A percentile compares a stretch with the other conserved stretches of the same genome.
phyloP scores from a whole-genome alignment of 2,329 filamentous ascomycete species.

The Hymenotorrendiella dingleyae region DNA sequence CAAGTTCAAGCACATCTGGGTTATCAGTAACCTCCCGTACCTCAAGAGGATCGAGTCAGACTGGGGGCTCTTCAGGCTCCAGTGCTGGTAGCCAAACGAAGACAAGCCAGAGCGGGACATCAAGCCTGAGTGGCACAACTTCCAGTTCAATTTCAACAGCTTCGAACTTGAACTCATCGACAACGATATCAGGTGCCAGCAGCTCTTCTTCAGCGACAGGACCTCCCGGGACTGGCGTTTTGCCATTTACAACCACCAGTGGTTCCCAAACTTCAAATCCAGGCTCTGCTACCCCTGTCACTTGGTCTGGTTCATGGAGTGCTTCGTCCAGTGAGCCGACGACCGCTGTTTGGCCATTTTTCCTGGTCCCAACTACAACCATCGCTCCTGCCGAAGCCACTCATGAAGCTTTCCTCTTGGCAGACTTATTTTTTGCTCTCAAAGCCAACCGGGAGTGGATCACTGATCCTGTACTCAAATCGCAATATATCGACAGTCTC shows the following conservation, averaged over 20 bases:
- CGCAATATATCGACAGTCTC: conserved; percentile 6
- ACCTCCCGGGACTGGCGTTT: not conserved
- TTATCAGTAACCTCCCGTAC: not conserved
- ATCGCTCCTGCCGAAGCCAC: conserved; percentile 4
- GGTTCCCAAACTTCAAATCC: not conserved
- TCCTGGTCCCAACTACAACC: conserved; percentile 4
- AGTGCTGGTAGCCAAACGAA: not conserved
- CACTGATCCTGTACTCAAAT: conserved; percentile 7
- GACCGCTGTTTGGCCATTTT: not conserved
- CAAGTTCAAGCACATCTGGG: not conserved
- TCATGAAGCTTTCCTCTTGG: conserved; percentile 4
- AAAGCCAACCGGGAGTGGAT: conserved; percentile 8
- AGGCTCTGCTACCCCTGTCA: not conserved
- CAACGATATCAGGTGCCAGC: not conserved
- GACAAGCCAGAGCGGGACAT: not conserved
- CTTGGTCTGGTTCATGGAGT: conserved; percentile 1
- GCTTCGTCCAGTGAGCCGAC: not conserved
- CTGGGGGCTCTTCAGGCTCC: not conserved
- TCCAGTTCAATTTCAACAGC: not conserved
- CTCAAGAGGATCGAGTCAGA: not conserved
- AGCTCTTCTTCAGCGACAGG: not conserved
- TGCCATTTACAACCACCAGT: not conserved
- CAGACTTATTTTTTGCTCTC: conserved; percentile 5
- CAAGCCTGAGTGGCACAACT: not conserved
- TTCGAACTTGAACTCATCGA: not conserved